phyloP scores from a whole-genome alignment of 768 basidiomycete species.

The Cubamyces sp. region DNA sequence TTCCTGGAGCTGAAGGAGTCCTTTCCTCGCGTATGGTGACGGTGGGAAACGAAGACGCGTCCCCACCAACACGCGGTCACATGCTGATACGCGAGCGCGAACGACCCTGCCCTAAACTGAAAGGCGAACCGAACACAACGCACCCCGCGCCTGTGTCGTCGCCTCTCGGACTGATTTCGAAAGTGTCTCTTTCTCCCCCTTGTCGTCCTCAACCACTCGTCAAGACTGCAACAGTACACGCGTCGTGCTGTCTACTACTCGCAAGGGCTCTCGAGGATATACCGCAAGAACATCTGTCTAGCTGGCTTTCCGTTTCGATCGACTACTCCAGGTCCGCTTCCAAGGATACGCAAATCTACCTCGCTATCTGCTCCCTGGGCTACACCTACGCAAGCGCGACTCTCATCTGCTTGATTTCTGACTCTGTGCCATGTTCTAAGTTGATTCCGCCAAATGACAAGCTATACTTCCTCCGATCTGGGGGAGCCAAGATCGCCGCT shows the following conservation, averaged over 20 bases:
- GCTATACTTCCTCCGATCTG: conserved; percentile 37
- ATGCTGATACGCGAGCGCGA: conserved; percentile 45
- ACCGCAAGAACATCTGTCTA: too few relatives aligned
- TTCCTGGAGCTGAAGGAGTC: too few relatives aligned
- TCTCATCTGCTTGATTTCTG: neutral
- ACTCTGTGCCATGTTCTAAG: conserved; percentile 15
- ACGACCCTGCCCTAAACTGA: conserved; percentile 44
- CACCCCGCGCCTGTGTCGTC: neutral
- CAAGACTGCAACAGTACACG: neutral
- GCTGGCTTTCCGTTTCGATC: too few relatives aligned
- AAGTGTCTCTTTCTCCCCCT: conserved; percentile 8
- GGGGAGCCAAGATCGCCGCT: conserved; percentile 58
- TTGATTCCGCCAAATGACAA: conserved; percentile 39
- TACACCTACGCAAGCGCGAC: neutral
- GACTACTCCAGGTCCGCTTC: neutral
- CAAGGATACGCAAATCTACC: too few relatives aligned
- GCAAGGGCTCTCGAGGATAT: neutral
- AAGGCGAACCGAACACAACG: conserved; percentile 19
- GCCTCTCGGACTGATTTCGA: conserved; percentile 1
- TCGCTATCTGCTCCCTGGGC: too few relatives aligned
- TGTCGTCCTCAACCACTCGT: neutral
- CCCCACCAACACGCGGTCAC: conserved; percentile 36
- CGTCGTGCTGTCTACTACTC: neutral
- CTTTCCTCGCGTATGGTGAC: too few relatives aligned
- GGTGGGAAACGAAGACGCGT: neutral